Conservation (phyloP, 345 rosid genomes). For the Jatropha curcas region DNA sequence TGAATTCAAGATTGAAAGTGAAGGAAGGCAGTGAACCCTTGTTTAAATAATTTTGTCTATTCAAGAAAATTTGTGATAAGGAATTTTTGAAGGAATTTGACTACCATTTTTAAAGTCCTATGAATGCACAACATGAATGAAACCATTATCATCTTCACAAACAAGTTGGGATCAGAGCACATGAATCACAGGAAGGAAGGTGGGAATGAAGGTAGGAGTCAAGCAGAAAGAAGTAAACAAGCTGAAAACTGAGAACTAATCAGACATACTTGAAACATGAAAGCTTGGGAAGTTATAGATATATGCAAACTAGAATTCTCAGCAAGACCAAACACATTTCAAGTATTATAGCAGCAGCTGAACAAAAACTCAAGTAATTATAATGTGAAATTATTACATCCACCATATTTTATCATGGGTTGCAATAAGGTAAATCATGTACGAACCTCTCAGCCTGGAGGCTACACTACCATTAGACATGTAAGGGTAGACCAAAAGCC, state of each 20-base stretch:
- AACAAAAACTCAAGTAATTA: background rate
- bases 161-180: background rate
- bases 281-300: no score
- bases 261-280: background rate
- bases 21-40: no score
- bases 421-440: slow-evolving; percentile 8
- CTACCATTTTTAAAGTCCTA: background rate
- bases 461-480: slow-evolving; percentile 98
- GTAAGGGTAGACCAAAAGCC: slow-evolving; percentile 89
- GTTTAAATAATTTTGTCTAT: no score
- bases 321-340: background rate
- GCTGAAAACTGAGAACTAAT: background rate
- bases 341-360: slow-evolving; percentile 1
- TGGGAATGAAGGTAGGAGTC: background rate
- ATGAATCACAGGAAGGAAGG: background rate
- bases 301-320: no score
- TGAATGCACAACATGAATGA: background rate
- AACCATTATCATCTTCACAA: background rate
- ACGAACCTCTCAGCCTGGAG: slow-evolving; percentile 84
- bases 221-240: background rate
- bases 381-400: background rate
- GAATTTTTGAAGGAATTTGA: background rate
- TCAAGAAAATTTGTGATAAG: no score
- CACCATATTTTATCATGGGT: background rate
- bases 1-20: no score